phyloP scores from a whole-genome alignment of 495 filamentous ascomycete species.

The Rusavskia elegans region DNA sequence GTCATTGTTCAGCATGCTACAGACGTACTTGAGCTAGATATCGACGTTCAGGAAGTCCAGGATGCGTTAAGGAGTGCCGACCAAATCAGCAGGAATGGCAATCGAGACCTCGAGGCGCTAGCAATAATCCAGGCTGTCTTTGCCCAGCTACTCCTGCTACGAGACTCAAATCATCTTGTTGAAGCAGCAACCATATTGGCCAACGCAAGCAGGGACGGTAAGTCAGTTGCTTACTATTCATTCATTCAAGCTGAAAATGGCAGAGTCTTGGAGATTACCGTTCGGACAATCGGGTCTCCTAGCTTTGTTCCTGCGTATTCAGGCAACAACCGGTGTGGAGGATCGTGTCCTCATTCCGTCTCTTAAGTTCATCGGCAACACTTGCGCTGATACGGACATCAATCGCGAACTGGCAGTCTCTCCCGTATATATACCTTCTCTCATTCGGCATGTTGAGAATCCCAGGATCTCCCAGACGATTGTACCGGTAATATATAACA shows the following conservation, averaged over 20 bases:
- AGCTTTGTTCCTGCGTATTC: slow-evolving; percentile 42
- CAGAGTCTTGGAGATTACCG: slow-evolving; percentile 46
- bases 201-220: slow-evolving; percentile 52
- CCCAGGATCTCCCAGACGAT: slow-evolving; percentile 37
- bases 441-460: slow-evolving; percentile 36
- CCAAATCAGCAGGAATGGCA: slow-evolving; percentile 10
- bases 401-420: slow-evolving; percentile 52
- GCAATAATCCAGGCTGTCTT: slow-evolving; percentile 16
- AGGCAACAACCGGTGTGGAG: slow-evolving; percentile 25
- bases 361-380: slow-evolving; percentile 58
- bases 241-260: background rate
- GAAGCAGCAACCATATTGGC: slow-evolving; percentile 43
- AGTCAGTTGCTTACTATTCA: slow-evolving; percentile 16
- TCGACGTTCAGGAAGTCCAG: background rate
- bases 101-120: slow-evolving; percentile 13
- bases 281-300: slow-evolving; percentile 54
- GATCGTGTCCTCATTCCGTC: slow-evolving; percentile 31
- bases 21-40: background rate
- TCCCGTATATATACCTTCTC: slow-evolving; percentile 33
- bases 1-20: slow-evolving; percentile 14
- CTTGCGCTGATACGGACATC: slow-evolving; percentile 64
- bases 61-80: slow-evolving; percentile 18
- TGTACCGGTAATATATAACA: slow-evolving; percentile 56
- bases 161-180: slow-evolving; percentile 25
- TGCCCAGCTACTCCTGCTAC: slow-evolving; percentile 20